Percentiles rank a stretch among this genome's conserved stretches.
phyloP scores from a whole-genome alignment of 2,329 filamentous ascomycete species.

The Pezizomycotina sp. region DNA sequence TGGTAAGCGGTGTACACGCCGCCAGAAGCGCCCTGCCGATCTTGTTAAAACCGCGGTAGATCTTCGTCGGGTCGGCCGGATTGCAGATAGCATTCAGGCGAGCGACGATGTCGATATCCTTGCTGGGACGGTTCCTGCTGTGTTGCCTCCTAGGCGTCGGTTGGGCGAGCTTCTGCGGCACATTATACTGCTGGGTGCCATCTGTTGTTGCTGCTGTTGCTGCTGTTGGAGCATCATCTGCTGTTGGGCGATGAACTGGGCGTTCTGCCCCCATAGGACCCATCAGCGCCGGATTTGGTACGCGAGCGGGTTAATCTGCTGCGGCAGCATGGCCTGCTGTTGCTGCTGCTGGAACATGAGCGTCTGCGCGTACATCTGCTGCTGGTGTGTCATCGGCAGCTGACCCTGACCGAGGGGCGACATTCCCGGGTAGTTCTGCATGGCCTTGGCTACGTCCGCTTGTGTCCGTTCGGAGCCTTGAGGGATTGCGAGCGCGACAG shows the following conservation, averaged over 20 bases:
- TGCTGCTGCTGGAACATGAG: too few species aligned
- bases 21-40: conserved; percentile 96
- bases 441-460: conserved; percentile 11
- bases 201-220: conserved; percentile 30
- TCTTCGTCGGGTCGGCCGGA: conserved; percentile 69
- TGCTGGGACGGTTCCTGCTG: conserved; percentile 63
- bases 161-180: conserved; percentile 27
- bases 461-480: conserved; percentile 23
- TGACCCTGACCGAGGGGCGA: too few species aligned
- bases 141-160: conserved; percentile 48
- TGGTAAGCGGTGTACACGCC: conserved; percentile 90
- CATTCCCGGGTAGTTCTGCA: conserved; percentile 12
- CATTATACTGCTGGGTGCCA: conserved; percentile 28
- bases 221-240: conserved; percentile 32
- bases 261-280: too few species aligned
- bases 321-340: too few species aligned
- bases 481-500: too few species aligned
- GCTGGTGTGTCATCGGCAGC: too few species aligned
- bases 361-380: too few species aligned
- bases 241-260: conserved; percentile 26
- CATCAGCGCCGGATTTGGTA: too few species aligned
- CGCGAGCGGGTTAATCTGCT: too few species aligned
- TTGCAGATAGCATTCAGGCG: conserved; percentile 80
- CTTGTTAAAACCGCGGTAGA: conserved; percentile 77
- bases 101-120: conserved; percentile 62